Evolutionary conservation across 2,329 filamentous ascomycete genomes (phyloP).

Genomic region (Sclerotiophoma versabilis): DNA sequence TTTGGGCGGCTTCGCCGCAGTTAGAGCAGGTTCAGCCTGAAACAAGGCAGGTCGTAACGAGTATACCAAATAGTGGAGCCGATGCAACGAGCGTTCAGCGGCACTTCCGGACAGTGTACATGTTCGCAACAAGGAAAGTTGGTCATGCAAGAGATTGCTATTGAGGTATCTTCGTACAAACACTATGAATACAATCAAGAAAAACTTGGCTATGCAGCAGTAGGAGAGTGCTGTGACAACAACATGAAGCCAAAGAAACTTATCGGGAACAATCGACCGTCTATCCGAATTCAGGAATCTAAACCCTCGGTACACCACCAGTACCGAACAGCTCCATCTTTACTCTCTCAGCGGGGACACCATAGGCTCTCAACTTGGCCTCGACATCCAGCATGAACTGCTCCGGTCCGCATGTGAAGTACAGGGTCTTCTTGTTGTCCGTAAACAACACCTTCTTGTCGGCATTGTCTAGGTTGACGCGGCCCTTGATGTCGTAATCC

Average conservation of each 20-base stretch:
- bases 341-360: slow-evolving; percentile 66
- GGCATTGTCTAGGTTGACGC: slow-evolving; percentile 65
- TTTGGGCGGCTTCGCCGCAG: background rate
- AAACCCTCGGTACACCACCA: slow-evolving; percentile 45
- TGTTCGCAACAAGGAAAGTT: too few relatives aligned
- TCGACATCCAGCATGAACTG: slow-evolving; percentile 71
- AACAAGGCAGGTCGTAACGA: background rate
- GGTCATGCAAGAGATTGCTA: too few relatives aligned
- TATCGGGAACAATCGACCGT: slow-evolving; percentile 3
- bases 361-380: slow-evolving; percentile 60
- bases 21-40: background rate
- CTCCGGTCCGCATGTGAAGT: slow-evolving; percentile 75
- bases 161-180: too few relatives aligned
- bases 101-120: background rate
- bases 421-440: slow-evolving; percentile 63
- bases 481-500: slow-evolving; percentile 67
- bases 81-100: background rate
- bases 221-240: background rate
- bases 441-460: slow-evolving; percentile 64
- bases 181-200: background rate
- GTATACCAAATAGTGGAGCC: background rate
- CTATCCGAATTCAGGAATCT: background rate
- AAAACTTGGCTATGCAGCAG: background rate
- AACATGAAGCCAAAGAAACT: background rate
- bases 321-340: slow-evolving; percentile 70